Evolutionary conservation across 306 rosid genomes (phyloP).

Genomic region (Canavalia ensiformis): DNA sequence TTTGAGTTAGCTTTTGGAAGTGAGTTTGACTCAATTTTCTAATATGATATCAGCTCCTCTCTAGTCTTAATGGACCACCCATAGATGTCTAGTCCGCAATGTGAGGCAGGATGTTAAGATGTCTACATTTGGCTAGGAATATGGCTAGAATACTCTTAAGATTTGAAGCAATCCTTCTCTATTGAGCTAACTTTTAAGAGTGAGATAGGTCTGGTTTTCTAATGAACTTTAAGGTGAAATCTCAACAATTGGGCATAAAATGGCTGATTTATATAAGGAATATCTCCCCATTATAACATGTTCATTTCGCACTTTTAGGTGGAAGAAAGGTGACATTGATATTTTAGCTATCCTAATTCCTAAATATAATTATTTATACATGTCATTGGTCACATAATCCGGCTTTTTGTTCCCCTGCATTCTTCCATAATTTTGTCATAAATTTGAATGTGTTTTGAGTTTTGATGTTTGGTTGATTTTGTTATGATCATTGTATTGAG

Average conservation of each 20-base stretch:
- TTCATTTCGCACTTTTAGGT: background rate
- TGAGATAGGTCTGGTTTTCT: too few relatives aligned
- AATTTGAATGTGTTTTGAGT: constrained; percentile 13
- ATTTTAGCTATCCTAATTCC: constrained; percentile 8
- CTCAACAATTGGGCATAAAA: background rate
- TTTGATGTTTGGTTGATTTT: constrained; percentile 15
- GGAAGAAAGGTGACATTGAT: background rate
- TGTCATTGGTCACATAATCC: background rate
- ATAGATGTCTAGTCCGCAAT: too few relatives aligned
- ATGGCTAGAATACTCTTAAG: too few relatives aligned
- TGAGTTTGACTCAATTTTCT: too few relatives aligned
- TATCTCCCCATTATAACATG: constrained; percentile 4
- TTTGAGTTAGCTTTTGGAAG: too few relatives aligned
- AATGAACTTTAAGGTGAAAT: constrained; percentile 9
- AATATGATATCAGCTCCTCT: too few relatives aligned
- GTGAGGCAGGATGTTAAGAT: too few relatives aligned
- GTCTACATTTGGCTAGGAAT: too few relatives aligned
- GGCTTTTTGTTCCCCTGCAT: constrained; percentile 9
- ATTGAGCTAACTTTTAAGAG: too few relatives aligned
- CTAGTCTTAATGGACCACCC: too few relatives aligned
- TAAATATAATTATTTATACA: background rate
- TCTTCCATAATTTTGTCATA: constrained; percentile 12
- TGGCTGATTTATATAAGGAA: background rate
- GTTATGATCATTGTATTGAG: background rate
- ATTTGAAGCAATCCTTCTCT: too few relatives aligned